Conservation (phyloP, 768 basidiomycete genomes). For the Inosperma sp. region DNA sequence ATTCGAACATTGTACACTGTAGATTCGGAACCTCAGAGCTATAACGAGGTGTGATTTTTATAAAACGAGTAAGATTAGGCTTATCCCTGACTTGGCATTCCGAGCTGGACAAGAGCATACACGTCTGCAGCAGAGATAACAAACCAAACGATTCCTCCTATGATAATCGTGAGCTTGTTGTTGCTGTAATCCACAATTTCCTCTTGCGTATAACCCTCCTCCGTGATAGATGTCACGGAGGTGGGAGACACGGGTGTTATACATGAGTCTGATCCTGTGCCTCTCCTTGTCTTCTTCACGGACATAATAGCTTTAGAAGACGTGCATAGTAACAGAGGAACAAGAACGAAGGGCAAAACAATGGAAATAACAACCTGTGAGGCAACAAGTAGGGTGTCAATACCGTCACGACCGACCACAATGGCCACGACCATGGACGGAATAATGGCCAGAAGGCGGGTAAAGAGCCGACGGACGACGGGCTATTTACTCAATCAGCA, state of each 20-base stretch:
- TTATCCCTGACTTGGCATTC: too few relatives aligned
- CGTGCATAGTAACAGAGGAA: constrained; percentile 76
- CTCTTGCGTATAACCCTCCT: constrained; percentile 3
- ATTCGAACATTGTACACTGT: too few relatives aligned
- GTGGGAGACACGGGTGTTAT: not conserved
- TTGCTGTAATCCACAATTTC: constrained; percentile 62
- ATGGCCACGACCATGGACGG: constrained; percentile 79
- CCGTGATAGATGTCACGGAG: constrained; percentile 16
- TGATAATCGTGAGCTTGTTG: constrained; percentile 41
- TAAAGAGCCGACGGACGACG: constrained; percentile 72
- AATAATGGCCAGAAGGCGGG: constrained; percentile 75
- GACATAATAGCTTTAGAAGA: constrained; percentile 69
- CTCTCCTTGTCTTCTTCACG: constrained; percentile 41
- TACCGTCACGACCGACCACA: constrained; percentile 61
- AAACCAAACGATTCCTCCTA: constrained; percentile 60
- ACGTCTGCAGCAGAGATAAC: constrained; percentile 66
- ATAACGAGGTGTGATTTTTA: too few relatives aligned
- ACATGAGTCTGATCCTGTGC: constrained; percentile 13
- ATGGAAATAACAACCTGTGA: constrained; percentile 83
- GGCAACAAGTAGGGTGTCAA: constrained; percentile 75
- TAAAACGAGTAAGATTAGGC: too few relatives aligned
- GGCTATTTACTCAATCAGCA: constrained; percentile 41
- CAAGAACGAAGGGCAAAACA: constrained; percentile 79
- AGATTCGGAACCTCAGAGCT: too few relatives aligned
- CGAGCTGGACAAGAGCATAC: constrained; percentile 68